phyloP scores from a whole-genome alignment of 805 yeast genomes.

The Grigorovia jiainica region DNA sequence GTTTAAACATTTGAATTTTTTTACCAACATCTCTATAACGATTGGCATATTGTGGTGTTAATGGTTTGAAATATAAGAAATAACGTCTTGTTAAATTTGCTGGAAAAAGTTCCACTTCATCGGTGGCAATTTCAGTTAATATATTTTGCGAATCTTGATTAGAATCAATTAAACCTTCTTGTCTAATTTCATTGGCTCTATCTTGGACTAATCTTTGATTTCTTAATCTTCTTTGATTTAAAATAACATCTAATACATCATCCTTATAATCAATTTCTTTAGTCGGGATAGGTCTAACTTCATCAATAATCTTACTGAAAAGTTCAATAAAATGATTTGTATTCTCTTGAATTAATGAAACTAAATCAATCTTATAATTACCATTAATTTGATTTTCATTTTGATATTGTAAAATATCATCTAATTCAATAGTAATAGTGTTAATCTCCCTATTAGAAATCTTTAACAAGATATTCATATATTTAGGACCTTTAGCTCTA shows the following conservation, averaged over 20 bases:
- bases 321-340: slow-evolving; percentile 73
- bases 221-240: slow-evolving; percentile 80
- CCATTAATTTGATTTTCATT: slow-evolving; percentile 30
- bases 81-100: slow-evolving; percentile 81
- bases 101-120: slow-evolving; percentile 58
- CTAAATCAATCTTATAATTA: slow-evolving; percentile 19
- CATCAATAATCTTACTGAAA: slow-evolving; percentile 67
- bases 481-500: slow-evolving; percentile 52
- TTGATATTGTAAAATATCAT: slow-evolving; percentile 71
- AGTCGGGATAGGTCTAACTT: slow-evolving; percentile 76
- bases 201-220: slow-evolving; percentile 67
- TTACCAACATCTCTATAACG: slow-evolving; percentile 14
- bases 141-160: slow-evolving; percentile 19
- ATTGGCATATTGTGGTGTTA: slow-evolving; percentile 33
- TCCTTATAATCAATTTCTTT: slow-evolving; percentile 69
- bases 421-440: slow-evolving; percentile 65
- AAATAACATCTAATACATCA: slow-evolving; percentile 85
- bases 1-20: slow-evolving; percentile 32
- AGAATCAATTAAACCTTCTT: slow-evolving; percentile 27
- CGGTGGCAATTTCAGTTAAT: slow-evolving; percentile 28
- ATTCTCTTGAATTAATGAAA: slow-evolving; percentile 47
- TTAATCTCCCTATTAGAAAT: slow-evolving; percentile 76
- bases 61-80: slow-evolving; percentile 77
- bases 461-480: slow-evolving; percentile 61
- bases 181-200: slow-evolving; percentile 49